Evolutionary conservation across 257 asterid species (phyloP).

Genomic region (Petrea volubilis): DNA sequence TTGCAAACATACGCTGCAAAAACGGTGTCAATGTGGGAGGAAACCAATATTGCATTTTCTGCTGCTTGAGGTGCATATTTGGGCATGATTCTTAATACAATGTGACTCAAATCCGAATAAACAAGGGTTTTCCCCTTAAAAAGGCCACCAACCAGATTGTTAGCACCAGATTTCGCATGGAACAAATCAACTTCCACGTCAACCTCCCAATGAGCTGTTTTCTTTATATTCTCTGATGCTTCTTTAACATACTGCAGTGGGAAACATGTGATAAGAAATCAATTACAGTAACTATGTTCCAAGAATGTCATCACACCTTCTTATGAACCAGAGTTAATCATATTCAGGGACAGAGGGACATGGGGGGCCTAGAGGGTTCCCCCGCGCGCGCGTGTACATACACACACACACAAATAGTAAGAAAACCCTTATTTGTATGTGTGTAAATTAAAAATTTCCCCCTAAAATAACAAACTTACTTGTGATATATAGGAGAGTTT

Average conservation of each 20-base stretch:
- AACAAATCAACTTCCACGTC: slow-evolving; percentile 83
- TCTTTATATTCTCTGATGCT: slow-evolving; percentile 63
- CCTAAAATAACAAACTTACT: too few species aligned
- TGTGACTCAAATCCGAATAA: slow-evolving; percentile 86
- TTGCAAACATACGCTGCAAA: slow-evolving; percentile 63
- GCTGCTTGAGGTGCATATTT: slow-evolving; percentile 77
- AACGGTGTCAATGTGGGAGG: slow-evolving; percentile 94
- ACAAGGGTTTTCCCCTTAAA: slow-evolving; percentile 86
- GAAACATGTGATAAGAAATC: background rate
- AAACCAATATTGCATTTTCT: slow-evolving; percentile 89
- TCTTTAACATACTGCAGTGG: slow-evolving; percentile 72
- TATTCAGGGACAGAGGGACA: too few species aligned
- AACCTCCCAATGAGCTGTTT: slow-evolving; percentile 90
- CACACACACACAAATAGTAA: too few species aligned
- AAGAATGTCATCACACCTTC: slow-evolving; percentile 15
- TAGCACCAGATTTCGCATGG: slow-evolving; percentile 68
- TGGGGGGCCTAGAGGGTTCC: too few species aligned
- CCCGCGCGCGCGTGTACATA: too few species aligned
- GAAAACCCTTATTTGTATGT: too few species aligned
- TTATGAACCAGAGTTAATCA: background rate
- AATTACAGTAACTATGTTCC: background rate
- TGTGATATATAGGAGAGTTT: too few species aligned
- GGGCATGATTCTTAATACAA: slow-evolving; percentile 77
- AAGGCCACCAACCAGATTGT: slow-evolving; percentile 74
- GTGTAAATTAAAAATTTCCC: too few species aligned